Evolutionary conservation across 805 yeast species (phyloP), one percentile per base, ranked within the genome.

Genomic region (Suhomyces xylopsoci): DNA sequence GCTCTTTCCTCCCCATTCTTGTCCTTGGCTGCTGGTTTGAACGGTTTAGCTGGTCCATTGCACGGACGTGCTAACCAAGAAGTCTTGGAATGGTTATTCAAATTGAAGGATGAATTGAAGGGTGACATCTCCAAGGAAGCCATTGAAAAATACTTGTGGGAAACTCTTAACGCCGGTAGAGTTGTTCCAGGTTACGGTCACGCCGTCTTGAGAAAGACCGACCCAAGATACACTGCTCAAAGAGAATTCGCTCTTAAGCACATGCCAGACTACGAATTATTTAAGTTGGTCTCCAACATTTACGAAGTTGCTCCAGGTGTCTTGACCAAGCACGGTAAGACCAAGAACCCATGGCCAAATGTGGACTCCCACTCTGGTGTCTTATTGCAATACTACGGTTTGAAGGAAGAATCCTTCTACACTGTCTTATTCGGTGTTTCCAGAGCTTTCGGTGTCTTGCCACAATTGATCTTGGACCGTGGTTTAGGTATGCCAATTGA

Each of bases 141-240:
- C 62, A 84, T 88, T 58, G 84, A 81, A 70, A 75, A 78, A 59
- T 83, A 84, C 76, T 73, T 88, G 62, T 87, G 94, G 94, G 77
- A 78, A 41, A 74, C 87, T 49, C 78, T 88, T 59, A 82, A 85
- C 69, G 76, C 84, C 46, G 89, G 89, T 56, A 81, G 91, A 64
- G 94, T 88, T 55, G 84, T 88, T 57, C 96, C 96, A 57, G 96
- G 96, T 56, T 88, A 88, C 75, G 96, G 96, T 47, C 96, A 88
- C 70, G 94, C 94, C 51, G 94, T 88, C 49, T 78, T 88, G 69
- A 80, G 96, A 73, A 83, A 82, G 78, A 84, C 93, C 48, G 94
- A 88, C 70, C 94, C 94, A 55, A 80, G 94, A 63, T 88, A 83
- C 74, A 77, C 81, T 52, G 93, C 92, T 53, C 85, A 84, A 77